Conservation (phyloP, 352 stramenopile species). For the Pythium sp. region DNA sequence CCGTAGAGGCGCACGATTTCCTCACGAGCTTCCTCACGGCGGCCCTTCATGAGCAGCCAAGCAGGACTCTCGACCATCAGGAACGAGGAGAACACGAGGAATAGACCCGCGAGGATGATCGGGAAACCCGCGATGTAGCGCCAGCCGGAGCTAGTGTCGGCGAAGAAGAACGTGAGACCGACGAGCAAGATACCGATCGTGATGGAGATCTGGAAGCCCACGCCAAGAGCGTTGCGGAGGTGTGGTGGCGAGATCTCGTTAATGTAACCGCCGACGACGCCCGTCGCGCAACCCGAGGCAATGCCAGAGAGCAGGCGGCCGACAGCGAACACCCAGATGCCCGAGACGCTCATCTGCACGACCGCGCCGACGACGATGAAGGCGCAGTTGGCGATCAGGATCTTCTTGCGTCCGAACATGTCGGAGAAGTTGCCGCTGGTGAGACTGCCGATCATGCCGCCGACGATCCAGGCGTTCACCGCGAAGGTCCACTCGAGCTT, state of each 20-base stretch:
- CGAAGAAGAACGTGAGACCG: slow-evolving; percentile 52
- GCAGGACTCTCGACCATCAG: slow-evolving; percentile 37
- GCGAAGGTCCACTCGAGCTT: slow-evolving; percentile 35
- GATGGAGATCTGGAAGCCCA: slow-evolving; percentile 46
- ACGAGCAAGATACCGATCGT: slow-evolving; percentile 46
- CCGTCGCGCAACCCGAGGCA: slow-evolving; percentile 34
- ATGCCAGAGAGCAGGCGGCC: slow-evolving; percentile 38
- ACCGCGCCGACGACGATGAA: slow-evolving; percentile 32
- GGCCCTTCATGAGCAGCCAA: slow-evolving; percentile 36
- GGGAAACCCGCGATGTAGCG: slow-evolving; percentile 38
- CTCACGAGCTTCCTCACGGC: slow-evolving; percentile 25
- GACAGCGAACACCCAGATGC: slow-evolving; percentile 17
- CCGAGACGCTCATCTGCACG: neutral
- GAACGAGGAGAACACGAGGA: slow-evolving; percentile 23
- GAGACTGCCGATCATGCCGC: slow-evolving; percentile 40
- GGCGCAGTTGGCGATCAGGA: slow-evolving; percentile 7
- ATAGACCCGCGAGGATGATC: slow-evolving; percentile 28
- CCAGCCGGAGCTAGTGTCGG: slow-evolving; percentile 45
- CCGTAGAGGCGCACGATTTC: slow-evolving; percentile 32
- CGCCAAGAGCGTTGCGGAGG: slow-evolving; percentile 29
- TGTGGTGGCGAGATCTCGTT: slow-evolving; percentile 45
- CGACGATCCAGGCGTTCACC: slow-evolving; percentile 40
- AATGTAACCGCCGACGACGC: slow-evolving; percentile 33
- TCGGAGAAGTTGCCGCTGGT: slow-evolving; percentile 27
- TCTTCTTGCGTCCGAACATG: slow-evolving; percentile 24